Evolutionary conservation across 1,139 yeast species (phyloP), one percentile per base, ranked within the genome.

Genomic region (Saccharomycopsis phalli): DNA sequence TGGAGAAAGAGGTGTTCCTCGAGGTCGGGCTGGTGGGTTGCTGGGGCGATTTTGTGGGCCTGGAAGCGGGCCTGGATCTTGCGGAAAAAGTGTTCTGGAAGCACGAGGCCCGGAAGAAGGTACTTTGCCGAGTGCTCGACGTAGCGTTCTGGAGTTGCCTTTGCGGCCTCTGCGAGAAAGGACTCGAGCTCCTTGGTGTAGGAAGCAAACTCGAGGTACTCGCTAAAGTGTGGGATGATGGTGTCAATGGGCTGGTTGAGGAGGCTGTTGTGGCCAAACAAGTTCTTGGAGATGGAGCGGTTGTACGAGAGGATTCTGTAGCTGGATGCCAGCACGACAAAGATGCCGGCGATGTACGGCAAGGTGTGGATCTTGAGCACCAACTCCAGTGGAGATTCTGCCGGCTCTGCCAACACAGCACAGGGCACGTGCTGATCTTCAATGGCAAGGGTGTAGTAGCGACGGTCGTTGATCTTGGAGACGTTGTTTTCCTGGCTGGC

Each of bases 41-140:
- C 13, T 25, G 29, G 37, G 14, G 34, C 35, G 18, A 39, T 27
- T 17, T 35, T 33, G 31, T 42, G 47, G 4, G 45, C 45, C 18
- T 38, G 41, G 34, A 43, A 45, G 41, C 50, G 53, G 27, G 63
- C 65, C 17, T 64, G 60, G 28, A 70, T 58, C 47, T 77, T 78
- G 49, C 96, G 68, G 59, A 87, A 86, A 55, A 82, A 81, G 59
- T 87, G 95, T 56, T 87, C 96, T 0, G 95, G 95, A 13, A 87
- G 62, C 0, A 87, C 94, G 62, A 61, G 68, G 53, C 72, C 83
- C 47, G 53, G 71, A 46, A 47, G 62, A 50, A 38, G 60, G 51
- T 34, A 58, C 47, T 46, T 54, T 7, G 30, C 25, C 2, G 28
- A 16, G 17, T 38, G 26, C 22, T 62, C 54, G 43, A 56, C 56